Evolutionary conservation across 176 grass and related monocot species (phyloP), one percentile per base, ranked within the genome.

Genomic region (Phragmites australis): DNA sequence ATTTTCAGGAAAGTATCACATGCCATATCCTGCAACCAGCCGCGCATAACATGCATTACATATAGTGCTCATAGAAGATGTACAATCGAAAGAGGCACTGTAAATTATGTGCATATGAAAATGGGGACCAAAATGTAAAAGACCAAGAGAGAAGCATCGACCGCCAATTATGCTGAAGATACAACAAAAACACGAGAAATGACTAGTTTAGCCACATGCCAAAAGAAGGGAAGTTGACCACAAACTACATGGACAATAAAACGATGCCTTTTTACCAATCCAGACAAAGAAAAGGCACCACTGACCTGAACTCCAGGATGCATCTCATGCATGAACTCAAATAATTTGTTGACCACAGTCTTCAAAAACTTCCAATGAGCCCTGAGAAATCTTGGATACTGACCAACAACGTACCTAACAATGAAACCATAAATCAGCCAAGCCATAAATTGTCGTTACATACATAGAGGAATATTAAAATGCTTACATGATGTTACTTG

Each of bases 251-350:
- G 17, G 18, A 58, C 6, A 67, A 67, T 42, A 66, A 57, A 77
- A 67, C 44, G 5, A 46, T 65, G n/a, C 19, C 13, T n/a, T 51
- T 56, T 34, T 65, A 29, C 47, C 23, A 79, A 66, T 16, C 39
- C n/a, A 72, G 22, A 27, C 13, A 73, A 78, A 19, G 62, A 10
- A 65, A 80, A 43, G n/a, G 48, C 31, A 66, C 18, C 22, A 65
- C 63, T 65, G n/a, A 98, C 97, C 93, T 99, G 97, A 90, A 99
- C 97, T 81, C 97, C 97, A 79, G 97, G 97, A 85, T 99, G 97
- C 83, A 90, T 96, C 86, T 99, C 97, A 66, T 99, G 97, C 97
- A 99, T 99, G 82, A 99, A 99, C 82, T 99, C 97, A 66, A 99
- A 99, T 74, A 99, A 90, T 54, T 99, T 99, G 79, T 99, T 99